phyloP scores from a whole-genome alignment of 1,284 basidiomycete genomes.

The Phellinidium pouzarii region DNA sequence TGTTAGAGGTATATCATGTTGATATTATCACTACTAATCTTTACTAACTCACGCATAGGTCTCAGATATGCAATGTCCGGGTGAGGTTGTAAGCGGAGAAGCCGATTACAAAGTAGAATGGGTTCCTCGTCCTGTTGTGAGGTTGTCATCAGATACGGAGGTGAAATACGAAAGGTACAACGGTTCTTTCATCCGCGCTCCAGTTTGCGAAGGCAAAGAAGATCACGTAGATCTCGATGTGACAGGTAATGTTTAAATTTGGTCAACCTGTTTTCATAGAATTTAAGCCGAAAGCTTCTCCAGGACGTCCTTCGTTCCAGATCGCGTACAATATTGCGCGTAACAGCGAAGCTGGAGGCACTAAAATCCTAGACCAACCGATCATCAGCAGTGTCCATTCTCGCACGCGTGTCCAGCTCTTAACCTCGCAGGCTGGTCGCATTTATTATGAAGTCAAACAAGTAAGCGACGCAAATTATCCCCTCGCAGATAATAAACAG shows the following conservation, averaged over 20 bases:
- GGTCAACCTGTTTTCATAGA: background rate
- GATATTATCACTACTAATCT: slow-evolving; percentile 3
- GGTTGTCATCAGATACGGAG: slow-evolving; percentile 48
- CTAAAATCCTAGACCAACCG: slow-evolving; percentile 59
- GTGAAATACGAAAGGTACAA: slow-evolving; percentile 53
- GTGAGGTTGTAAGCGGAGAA: slow-evolving; percentile 54
- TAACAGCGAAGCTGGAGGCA: slow-evolving; percentile 52
- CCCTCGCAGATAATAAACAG: slow-evolving; percentile 55
- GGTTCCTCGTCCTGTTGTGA: slow-evolving; percentile 65
- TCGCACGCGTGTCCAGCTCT: slow-evolving; percentile 77
- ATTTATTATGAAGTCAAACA: slow-evolving; percentile 88
- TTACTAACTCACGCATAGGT: slow-evolving; percentile 41
- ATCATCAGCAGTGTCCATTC: slow-evolving; percentile 84
- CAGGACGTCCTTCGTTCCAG: slow-evolving; percentile 81
- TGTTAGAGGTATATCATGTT: slow-evolving; percentile 50
- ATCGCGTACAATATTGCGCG: slow-evolving; percentile 75
- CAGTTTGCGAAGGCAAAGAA: slow-evolving; percentile 76
- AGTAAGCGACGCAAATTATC: slow-evolving; percentile 85
- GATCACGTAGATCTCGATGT: slow-evolving; percentile 79
- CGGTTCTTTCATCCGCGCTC: slow-evolving; percentile 60
- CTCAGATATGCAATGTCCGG: slow-evolving; percentile 79
- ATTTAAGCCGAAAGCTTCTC: slow-evolving; percentile 12
- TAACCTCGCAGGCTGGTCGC: slow-evolving; percentile 70
- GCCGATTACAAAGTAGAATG: slow-evolving; percentile 68
- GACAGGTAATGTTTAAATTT: slow-evolving; percentile 43